Base-by-base conservation (phyloP, 83 land plant species). In the Thuja plicata region DNA sequence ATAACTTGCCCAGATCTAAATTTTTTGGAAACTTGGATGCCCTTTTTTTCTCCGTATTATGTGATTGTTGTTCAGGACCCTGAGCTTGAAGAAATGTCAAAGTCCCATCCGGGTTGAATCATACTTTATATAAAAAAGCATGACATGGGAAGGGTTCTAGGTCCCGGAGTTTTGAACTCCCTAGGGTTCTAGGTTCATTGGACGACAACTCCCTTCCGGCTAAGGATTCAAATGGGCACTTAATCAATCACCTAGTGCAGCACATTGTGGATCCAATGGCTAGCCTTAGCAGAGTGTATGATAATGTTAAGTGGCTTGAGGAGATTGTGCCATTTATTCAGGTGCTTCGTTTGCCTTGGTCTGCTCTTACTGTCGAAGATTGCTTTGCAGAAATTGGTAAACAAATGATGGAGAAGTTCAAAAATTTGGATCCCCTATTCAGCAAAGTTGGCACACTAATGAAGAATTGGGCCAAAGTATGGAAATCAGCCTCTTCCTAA, bases 171-270 rank as follows among this genome's bases (percentile, higher is more conserved):
- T 19, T 76, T 87, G 45, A 15, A 90, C 34, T 60, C 54, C 46
- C 66, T 92, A 62, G 38, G 84, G 89, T 95, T 96, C 87, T 92
- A 89, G 77, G 95, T 60, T 92, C 96, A 1, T 40, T 97, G 84
- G 97, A 95, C 89, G 95, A 92, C 71, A 96, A 93, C 73, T 94
- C 97, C 82, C 37, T 95, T 41, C 98, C 98, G 16, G 94, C 96
- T 0, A 91, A 87, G 87, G 96, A 97, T 84, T 88, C 91, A 32
- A 88, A 90, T 8, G 98, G 98, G 13, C 19, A 79, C 41, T 54
- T 88, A 3, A 84, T 94, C 11, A 92, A 97, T 91, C 90, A 95
- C 27, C 74, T 97, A 2, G 88, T 87, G 43, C 95, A 95, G 90
- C 99, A 97, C 89, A 57, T 97, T 6, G 32, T 71, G 80, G 70